Conservation (phyloP, 345 rosid genomes). For the Eucalyptus cladocalyx region DNA sequence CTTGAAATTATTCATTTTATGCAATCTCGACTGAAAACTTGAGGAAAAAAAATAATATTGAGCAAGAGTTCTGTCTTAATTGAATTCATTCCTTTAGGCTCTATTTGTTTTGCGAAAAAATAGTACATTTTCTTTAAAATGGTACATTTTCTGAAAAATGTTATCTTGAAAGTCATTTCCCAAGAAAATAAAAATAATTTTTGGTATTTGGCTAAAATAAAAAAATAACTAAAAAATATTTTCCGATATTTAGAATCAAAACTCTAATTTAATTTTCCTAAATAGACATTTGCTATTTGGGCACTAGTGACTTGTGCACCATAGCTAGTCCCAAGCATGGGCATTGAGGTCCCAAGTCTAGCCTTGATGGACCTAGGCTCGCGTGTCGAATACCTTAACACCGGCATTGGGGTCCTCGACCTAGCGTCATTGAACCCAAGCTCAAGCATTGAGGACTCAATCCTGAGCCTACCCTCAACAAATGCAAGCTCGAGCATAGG, state of each 20-base stretch:
- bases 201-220: too few species aligned
- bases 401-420: neutral
- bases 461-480: neutral
- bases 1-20: neutral
- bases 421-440: neutral
- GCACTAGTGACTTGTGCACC: neutral
- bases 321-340: neutral
- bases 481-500: too few species aligned
- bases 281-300: neutral
- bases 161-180: neutral
- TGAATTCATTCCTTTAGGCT: too few species aligned
- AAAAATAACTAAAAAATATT: too few species aligned
- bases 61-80: neutral
- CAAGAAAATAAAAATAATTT: neutral
- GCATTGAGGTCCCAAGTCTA: neutral
- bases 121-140: too few species aligned
- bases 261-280: neutral
- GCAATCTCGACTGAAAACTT: neutral
- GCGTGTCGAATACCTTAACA: too few species aligned
- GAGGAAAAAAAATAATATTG: neutral
- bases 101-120: too few species aligned
- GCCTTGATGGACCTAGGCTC: neutral
- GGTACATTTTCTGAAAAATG: too few species aligned
- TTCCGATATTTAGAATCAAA: too few species aligned
- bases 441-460: neutral